A percentile compares a stretch with the other conserved stretches of the same genome.
Conservation (phyloP, 208 protist species). For the Wallacemonas sp. region DNA sequence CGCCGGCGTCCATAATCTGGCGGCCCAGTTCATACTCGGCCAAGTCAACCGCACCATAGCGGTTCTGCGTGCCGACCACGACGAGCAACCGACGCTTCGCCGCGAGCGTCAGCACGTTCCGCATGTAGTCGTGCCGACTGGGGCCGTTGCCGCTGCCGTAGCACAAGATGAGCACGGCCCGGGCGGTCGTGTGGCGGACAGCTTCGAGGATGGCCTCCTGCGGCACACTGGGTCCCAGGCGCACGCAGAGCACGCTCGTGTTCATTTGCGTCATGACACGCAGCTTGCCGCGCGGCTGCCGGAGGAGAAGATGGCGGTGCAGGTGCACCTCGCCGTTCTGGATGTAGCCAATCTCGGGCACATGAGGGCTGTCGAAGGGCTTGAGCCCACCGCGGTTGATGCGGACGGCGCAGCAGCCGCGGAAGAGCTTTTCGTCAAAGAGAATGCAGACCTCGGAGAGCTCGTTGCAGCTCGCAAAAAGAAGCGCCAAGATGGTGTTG, state of each 20-base stretch:
- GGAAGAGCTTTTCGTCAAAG: slow-evolving; percentile 94
- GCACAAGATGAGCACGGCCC: slow-evolving; percentile 88
- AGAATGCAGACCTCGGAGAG: slow-evolving; percentile 95
- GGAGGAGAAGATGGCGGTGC: slow-evolving; percentile 43
- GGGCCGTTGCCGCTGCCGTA: slow-evolving; percentile 96
- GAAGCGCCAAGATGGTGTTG: slow-evolving; percentile 82
- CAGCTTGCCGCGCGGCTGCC: slow-evolving; percentile 50
- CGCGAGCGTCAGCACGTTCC: slow-evolving; percentile 60
- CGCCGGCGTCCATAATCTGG: slow-evolving; percentile 61
- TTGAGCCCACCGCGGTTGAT: slow-evolving; percentile 63
- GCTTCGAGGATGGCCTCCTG: slow-evolving; percentile 23
- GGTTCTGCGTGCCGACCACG: slow-evolving; percentile 91
- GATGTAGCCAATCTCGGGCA: slow-evolving; percentile 84
- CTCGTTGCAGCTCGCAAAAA: slow-evolving; percentile 84
- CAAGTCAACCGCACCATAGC: slow-evolving; percentile 64
- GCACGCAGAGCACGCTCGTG: slow-evolving; percentile 49
- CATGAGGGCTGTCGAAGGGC: slow-evolving; percentile 94
- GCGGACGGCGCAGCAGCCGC: slow-evolving; percentile 93
- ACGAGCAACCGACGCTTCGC: slow-evolving; percentile 84
- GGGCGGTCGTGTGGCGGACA: slow-evolving; percentile 38
- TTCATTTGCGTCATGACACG: slow-evolving; percentile 54
- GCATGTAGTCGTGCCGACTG: slow-evolving; percentile 59
- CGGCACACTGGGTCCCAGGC: slow-evolving; percentile 82
- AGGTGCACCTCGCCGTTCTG: slow-evolving; percentile 48
- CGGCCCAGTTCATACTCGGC: slow-evolving; percentile 80